Evolutionary conservation across 345 rosid species (phyloP).

Genomic region (Viola odorata): DNA sequence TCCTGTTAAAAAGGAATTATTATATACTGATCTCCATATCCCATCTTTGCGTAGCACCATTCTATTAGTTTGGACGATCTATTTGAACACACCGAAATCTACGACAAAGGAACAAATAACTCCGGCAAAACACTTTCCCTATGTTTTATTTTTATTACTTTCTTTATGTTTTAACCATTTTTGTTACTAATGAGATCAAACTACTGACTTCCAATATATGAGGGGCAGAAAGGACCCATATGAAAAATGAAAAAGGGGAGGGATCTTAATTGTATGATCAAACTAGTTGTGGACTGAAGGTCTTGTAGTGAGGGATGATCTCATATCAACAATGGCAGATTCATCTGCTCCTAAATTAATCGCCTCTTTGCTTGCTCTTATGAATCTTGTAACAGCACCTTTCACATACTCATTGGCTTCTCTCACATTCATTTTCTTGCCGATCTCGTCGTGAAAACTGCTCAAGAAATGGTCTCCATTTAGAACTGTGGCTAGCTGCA

Average conservation of each 20-base stretch:
- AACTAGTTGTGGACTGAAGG: slow-evolving; percentile 34
- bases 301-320: slow-evolving; percentile 81
- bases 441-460: slow-evolving; percentile 71
- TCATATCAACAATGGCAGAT: slow-evolving; percentile 93
- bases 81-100: too few species aligned
- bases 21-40: too few species aligned
- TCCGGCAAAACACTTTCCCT: neutral
- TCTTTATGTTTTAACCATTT: slow-evolving; percentile 1
- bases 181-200: neutral
- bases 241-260: neutral
- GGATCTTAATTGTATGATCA: neutral
- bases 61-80: too few species aligned
- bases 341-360: slow-evolving; percentile 73
- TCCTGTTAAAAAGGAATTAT: too few species aligned
- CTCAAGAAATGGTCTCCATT: slow-evolving; percentile 84
- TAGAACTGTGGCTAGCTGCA: slow-evolving; percentile 90
- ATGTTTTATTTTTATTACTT: neutral
- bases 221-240: neutral
- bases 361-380: slow-evolving; percentile 91
- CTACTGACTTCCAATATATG: neutral
- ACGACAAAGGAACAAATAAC: too few species aligned
- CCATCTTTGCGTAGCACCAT: too few species aligned
- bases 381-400: slow-evolving; percentile 68
- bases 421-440: slow-evolving; percentile 77
- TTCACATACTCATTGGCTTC: slow-evolving; percentile 70